phyloP scores from a whole-genome alignment of 2,329 filamentous ascomycete genomes.

The Cladosporium phlei region DNA sequence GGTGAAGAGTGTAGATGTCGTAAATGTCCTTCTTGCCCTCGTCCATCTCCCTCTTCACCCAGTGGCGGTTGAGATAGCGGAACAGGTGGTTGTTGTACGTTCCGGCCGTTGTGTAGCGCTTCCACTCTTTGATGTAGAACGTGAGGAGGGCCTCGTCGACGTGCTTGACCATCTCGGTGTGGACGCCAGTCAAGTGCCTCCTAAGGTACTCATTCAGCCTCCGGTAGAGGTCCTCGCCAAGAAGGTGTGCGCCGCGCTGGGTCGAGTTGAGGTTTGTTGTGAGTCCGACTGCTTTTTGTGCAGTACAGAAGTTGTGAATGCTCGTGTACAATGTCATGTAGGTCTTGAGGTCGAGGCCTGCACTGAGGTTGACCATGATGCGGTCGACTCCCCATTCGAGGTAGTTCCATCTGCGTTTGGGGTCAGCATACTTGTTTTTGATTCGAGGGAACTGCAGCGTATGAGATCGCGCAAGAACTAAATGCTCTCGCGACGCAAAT shows the following conservation, averaged over 20 bases:
- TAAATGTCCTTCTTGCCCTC: slow-evolving; percentile 98
- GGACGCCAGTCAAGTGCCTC: slow-evolving; percentile 67
- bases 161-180: slow-evolving; percentile 69
- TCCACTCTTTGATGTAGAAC: slow-evolving; percentile 97
- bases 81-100: slow-evolving; percentile 98
- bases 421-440: slow-evolving; percentile 44
- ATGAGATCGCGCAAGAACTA: not conserved
- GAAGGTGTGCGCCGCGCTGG: slow-evolving; percentile 80
- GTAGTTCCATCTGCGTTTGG: slow-evolving; percentile 62
- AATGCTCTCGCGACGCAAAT: no score
- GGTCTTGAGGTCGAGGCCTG: slow-evolving; percentile 90
- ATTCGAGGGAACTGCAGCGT: no score
- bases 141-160: slow-evolving; percentile 82
- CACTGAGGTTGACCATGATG: slow-evolving; percentile 88
- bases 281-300: slow-evolving; percentile 77
- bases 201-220: slow-evolving; percentile 83
- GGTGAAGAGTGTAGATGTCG: slow-evolving; percentile 93
- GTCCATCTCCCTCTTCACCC: slow-evolving; percentile 98
- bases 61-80: slow-evolving; percentile 92
- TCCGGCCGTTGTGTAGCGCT: slow-evolving; percentile 87
- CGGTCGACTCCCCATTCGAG: slow-evolving; percentile 81
- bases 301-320: slow-evolving; percentile 98
- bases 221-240: slow-evolving; percentile 93
- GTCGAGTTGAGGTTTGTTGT: slow-evolving; percentile 48
- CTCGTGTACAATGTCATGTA: slow-evolving; percentile 98